These are phyloP conservation scores for Vachellia collinsii DNA, from an alignment of 306 rosid species.

Conservation along the genomic window DNA sequence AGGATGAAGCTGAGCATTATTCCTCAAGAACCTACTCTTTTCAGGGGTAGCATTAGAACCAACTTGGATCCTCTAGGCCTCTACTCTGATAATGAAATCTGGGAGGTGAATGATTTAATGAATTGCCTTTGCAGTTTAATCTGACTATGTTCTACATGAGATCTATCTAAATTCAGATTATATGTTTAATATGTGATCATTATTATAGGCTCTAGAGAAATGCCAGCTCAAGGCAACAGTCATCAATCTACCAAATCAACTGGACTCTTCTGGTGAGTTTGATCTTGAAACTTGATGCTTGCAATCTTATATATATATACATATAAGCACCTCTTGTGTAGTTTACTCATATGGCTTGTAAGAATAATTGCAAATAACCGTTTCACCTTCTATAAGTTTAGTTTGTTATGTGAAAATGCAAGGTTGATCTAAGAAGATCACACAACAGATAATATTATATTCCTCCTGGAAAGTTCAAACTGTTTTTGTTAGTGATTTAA, in stretches of 20 bases:
- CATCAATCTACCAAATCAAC: constrained; percentile 51
- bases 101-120: constrained; percentile 52
- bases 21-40: constrained; percentile 84
- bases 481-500: background rate
- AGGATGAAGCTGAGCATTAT: constrained; percentile 72
- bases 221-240: constrained; percentile 67
- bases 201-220: constrained; percentile 62
- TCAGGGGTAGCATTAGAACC: constrained; percentile 64
- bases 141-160: background rate
- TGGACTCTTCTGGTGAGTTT: constrained; percentile 62
- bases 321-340: background rate
- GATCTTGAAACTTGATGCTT: background rate
- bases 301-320: background rate
- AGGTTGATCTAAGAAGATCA: background rate
- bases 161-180: background rate
- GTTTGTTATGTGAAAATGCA: background rate
- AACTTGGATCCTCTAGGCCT: constrained; percentile 77
- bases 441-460: background rate
- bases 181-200: background rate
- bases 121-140: background rate
- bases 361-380: background rate
- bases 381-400: background rate
- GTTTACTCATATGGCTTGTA: background rate
- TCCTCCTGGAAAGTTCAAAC: background rate
- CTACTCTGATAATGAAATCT: constrained; percentile 71